A percentile compares a stretch with the other conserved stretches of the same genome.
Evolutionary conservation across 2,329 filamentous ascomycete genomes (phyloP).

Genomic region (Polychaeton citri): DNA sequence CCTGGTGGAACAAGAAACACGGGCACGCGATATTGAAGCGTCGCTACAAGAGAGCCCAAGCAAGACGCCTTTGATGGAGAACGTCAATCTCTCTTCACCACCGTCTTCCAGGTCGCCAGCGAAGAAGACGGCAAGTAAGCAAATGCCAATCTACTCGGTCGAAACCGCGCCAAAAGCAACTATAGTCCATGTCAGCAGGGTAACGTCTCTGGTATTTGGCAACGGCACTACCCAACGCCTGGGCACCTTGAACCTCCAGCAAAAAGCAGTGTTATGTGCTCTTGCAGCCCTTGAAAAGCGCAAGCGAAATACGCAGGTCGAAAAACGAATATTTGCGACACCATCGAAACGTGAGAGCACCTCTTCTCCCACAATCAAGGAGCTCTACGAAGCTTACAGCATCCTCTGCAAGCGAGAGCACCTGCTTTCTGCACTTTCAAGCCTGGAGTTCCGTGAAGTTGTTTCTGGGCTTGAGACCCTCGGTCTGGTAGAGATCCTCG

Average conservation of each 20-base stretch:
- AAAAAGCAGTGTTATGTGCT: conserved; percentile 87
- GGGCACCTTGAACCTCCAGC: conserved; percentile 80
- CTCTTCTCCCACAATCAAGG: conserved; percentile 58
- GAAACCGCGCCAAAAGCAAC: conserved; percentile 77
- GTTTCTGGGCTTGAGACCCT: conserved; percentile 79
- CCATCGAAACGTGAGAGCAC: conserved; percentile 27
- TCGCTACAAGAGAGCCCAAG: conserved; percentile 45
- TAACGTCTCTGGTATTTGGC: conserved; percentile 79
- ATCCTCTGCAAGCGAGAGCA: conserved; percentile 73
- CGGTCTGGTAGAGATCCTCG: conserved; percentile 58
- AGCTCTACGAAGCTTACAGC: conserved; percentile 72
- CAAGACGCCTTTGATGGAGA: conserved; percentile 67
- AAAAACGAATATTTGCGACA: conserved; percentile 21
- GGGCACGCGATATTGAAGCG: conserved; percentile 55
- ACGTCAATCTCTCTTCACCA: conserved; percentile 57
- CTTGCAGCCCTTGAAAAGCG: conserved; percentile 76
- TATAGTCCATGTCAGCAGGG: conserved; percentile 81
- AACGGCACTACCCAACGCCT: conserved; percentile 78
- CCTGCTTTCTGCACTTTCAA: conserved; percentile 77
- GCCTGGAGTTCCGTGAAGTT: conserved; percentile 89
- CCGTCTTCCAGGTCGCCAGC: conserved; percentile 28
- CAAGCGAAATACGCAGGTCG: conserved; percentile 35
- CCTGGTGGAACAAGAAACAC: conserved; percentile 73
- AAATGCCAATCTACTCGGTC: conserved; percentile 47
- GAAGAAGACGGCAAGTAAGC: conserved; percentile 31